These are phyloP conservation scores for Chaetomiaceae sp. DNA, from an alignment of 2,329 filamentous ascomycete genomes.

Conservation along the genomic window DNA sequence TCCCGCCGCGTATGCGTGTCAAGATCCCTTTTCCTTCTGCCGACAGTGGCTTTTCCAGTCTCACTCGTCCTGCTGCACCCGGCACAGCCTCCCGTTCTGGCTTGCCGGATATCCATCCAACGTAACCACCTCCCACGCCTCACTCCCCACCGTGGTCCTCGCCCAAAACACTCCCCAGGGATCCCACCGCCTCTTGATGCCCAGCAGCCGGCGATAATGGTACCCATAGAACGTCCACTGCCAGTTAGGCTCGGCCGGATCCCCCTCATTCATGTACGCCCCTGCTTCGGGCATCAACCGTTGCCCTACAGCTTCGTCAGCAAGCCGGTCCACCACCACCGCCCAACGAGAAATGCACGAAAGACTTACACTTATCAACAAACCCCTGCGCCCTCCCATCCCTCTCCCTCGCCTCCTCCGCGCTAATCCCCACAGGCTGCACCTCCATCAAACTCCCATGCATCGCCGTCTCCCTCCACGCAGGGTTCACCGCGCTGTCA, in stretches of 20 bases:
- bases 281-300: slow-evolving; percentile 20
- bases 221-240: slow-evolving; percentile 21
- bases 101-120: slow-evolving; percentile 21
- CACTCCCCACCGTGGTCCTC: slow-evolving; percentile 19
- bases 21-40: too few species aligned
- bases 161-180: slow-evolving; percentile 34
- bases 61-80: background rate
- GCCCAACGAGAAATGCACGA: too few species aligned
- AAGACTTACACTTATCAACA: slow-evolving; percentile 3
- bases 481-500: slow-evolving; percentile 27
- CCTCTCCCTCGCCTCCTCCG: slow-evolving; percentile 13
- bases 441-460: slow-evolving; percentile 20
- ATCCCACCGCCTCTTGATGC: slow-evolving; percentile 40
- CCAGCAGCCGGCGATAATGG: slow-evolving; percentile 29
- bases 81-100: slow-evolving; percentile 26
- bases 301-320: background rate
- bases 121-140: slow-evolving; percentile 21
- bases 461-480: slow-evolving; percentile 25
- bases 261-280: slow-evolving; percentile 25
- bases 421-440: slow-evolving; percentile 15
- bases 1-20: too few species aligned
- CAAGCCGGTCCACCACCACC: too few species aligned
- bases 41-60: too few species aligned
- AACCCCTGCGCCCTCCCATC: slow-evolving; percentile 16
- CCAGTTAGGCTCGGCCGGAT: slow-evolving; percentile 23